A percentile compares a stretch with the other conserved stretches of the same genome.
Evolutionary conservation across 768 basidiomycete species (phyloP).

Genomic region (Macrolepiota albuminosa): DNA sequence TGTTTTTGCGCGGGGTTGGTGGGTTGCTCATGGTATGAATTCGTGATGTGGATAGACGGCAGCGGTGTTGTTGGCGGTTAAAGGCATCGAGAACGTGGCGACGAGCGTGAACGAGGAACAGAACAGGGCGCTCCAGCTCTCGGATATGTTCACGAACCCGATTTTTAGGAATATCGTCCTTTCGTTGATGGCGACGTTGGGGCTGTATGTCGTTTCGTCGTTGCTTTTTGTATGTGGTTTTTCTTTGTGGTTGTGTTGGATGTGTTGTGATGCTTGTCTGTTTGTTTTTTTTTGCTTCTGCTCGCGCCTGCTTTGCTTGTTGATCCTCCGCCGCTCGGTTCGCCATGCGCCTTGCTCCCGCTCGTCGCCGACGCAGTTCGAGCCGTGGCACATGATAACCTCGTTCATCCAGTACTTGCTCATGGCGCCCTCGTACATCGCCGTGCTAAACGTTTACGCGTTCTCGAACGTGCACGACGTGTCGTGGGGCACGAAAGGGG

Average conservation of each 20-base stretch:
- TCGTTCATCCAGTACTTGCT: slow-evolving; percentile 91
- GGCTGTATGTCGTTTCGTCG: slow-evolving; percentile 80
- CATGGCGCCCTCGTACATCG: slow-evolving; percentile 91
- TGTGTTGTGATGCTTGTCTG: too few relatives aligned
- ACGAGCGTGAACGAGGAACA: slow-evolving; percentile 21
- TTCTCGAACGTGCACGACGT: slow-evolving; percentile 90
- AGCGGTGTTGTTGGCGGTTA: slow-evolving; percentile 79
- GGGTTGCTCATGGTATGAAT: neutral
- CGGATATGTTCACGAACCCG: slow-evolving; percentile 66
- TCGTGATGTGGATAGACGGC: slow-evolving; percentile 41
- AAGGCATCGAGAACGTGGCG: slow-evolving; percentile 65
- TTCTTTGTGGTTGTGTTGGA: neutral
- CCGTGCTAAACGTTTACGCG: slow-evolving; percentile 89
- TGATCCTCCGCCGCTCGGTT: too few relatives aligned
- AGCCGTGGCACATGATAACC: slow-evolving; percentile 99
- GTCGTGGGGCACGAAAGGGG: slow-evolving; percentile 95
- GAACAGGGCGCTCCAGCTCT: slow-evolving; percentile 42
- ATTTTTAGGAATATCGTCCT: slow-evolving; percentile 86
- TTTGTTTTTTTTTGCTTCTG: too few relatives aligned
- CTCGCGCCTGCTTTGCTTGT: too few relatives aligned
- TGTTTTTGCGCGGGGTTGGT: neutral
- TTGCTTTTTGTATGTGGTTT: slow-evolving; percentile 69
- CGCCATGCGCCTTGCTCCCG: too few relatives aligned
- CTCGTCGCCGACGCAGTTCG: slow-evolving; percentile 47
- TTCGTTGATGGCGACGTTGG: slow-evolving; percentile 82